Conservation (phyloP, 495 filamentous ascomycete genomes). For the Hypoxylon subgilvum region DNA sequence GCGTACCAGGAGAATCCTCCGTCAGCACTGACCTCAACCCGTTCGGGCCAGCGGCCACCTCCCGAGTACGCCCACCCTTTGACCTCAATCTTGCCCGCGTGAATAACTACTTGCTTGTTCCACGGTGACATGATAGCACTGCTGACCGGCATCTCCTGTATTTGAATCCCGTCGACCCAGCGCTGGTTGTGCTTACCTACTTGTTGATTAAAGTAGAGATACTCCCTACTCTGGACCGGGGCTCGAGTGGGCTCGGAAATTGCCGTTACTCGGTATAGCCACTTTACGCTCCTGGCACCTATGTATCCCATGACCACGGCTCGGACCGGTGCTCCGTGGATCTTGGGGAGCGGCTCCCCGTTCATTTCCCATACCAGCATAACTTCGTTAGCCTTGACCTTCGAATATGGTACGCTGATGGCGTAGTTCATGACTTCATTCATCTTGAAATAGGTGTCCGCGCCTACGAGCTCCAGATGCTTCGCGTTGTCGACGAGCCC, state of each 20-base stretch:
- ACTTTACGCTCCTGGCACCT: conserved; percentile 62
- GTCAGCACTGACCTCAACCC: conserved; percentile 63
- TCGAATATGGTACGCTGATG: conserved; percentile 67
- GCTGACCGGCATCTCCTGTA: conserved; percentile 69
- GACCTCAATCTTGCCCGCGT: conserved; percentile 58
- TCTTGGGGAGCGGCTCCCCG: conserved; percentile 66
- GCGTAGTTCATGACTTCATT: conserved; percentile 66
- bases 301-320: conserved; percentile 70
- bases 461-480: conserved; percentile 69
- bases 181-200: conserved; percentile 65
- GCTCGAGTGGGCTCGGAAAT: conserved; percentile 50
- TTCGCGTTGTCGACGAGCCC: conserved; percentile 60
- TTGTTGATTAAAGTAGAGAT: conserved; percentile 65
- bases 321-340: conserved; percentile 69
- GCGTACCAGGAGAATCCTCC: conserved; percentile 66
- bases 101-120: conserved; percentile 59
- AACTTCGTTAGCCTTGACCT: conserved; percentile 69
- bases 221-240: conserved; percentile 59
- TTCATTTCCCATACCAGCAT: conserved; percentile 77
- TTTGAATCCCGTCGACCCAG: conserved; percentile 61
- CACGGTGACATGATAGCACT: conserved; percentile 64
- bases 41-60: conserved; percentile 63
- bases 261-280: conserved; percentile 62
- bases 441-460: conserved; percentile 71
- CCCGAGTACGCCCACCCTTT: conserved; percentile 67